Evolutionary conservation across 805 yeast genomes (phyloP), one percentile per base, ranked within the genome.

Genomic region (Metschnikowia chrysomelidarum): DNA sequence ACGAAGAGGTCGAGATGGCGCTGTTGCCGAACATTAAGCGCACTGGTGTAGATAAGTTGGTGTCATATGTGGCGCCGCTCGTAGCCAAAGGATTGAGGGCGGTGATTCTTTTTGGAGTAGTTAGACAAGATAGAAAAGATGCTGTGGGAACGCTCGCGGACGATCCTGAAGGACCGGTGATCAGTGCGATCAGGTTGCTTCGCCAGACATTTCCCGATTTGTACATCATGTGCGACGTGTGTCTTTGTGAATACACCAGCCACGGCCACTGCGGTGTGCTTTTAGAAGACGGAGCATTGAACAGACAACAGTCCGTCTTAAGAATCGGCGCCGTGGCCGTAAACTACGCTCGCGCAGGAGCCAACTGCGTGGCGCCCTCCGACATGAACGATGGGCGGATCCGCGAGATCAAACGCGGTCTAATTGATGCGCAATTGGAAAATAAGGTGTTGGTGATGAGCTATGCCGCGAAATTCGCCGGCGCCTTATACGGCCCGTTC

Each of bases 221-320:
- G 40, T 91, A 81, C 59, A 77, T 93, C 45, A 78, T 88, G 75
- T 85, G 96, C 55, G 98, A 93, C 56, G 97, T 91, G 17, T 93
- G 98, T 62, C 67, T 93, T 34, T 93, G 98, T 68, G 98, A 93
- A 63, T 93, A 87, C 62, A 93, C 98, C 7, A 75, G 82, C 37
- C 98, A 93, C 54, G 98, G 98, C n/a, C 98, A 93, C 60, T 93
- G 98, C 65, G 98, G 98, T 25, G 72, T 88, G 11, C 70, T 93
- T 34, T 73, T 81, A 43, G 94, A 85, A 38, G 97, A 88, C 56
- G 97, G 98, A 6, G 56, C 85, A 7, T 76, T 93, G 51, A 82
- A 84, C 56, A 74, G 95, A 36, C 84, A 79, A 36, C 57, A 63
- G 34, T 77, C 91, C 10, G 95, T 85, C 8, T 71, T 78, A 47